phyloP scores from a whole-genome alignment of 805 yeast species.

The Suhomyces pyralidae region DNA sequence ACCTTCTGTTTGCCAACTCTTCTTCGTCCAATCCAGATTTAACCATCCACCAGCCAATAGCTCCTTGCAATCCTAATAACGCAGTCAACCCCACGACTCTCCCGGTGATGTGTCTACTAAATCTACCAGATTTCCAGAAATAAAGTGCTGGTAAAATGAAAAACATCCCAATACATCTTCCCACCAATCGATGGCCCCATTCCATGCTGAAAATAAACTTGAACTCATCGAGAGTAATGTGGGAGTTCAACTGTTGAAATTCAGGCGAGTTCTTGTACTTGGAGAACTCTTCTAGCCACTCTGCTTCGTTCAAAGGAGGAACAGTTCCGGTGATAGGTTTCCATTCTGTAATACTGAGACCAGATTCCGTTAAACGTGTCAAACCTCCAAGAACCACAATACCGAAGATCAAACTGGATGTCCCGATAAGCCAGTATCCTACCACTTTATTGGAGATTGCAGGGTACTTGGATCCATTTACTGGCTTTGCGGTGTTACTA shows the following conservation, averaged over 20 bases:
- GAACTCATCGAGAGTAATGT: conserved; percentile 86
- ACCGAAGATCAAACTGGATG: conserved; percentile 87
- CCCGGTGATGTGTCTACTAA: conserved; percentile 63
- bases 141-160: conserved; percentile 84
- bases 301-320: conserved; percentile 77
- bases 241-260: conserved; percentile 82
- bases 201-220: conserved; percentile 95
- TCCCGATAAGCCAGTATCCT: conserved; percentile 85
- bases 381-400: conserved; percentile 96
- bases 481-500: neutral
- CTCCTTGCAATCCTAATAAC: conserved; percentile 88
- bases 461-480: conserved; percentile 4
- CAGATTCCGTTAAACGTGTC: conserved; percentile 93
- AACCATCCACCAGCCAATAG: conserved; percentile 99
- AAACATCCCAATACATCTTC: conserved; percentile 82
- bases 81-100: conserved; percentile 71
- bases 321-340: conserved; percentile 93
- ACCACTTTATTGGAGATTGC: conserved; percentile 39
- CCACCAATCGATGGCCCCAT: conserved; percentile 94
- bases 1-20: conserved; percentile 70
- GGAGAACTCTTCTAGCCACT: conserved; percentile 83
- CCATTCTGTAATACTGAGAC: conserved; percentile 97
- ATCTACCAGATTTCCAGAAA: conserved; percentile 63
- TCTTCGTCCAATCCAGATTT: conserved; percentile 86
- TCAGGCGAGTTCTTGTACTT: conserved; percentile 89